phyloP scores from a whole-genome alignment of 108 stramenopile genomes.

The Parietichytrium sp. region DNA sequence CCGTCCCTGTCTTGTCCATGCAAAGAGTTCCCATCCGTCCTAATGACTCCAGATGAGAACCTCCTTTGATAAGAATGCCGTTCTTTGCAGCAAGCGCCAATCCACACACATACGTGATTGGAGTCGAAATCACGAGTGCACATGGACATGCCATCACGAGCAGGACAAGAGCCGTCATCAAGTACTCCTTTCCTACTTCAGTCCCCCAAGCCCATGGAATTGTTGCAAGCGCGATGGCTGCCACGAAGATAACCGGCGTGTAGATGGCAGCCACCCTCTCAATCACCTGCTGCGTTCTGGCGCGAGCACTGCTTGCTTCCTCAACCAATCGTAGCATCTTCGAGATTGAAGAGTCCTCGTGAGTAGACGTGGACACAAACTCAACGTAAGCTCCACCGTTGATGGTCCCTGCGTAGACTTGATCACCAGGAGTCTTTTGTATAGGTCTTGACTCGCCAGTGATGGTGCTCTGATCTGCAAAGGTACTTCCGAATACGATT shows the following conservation, averaged over 20 bases:
- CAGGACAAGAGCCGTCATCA: slow-evolving; percentile 74
- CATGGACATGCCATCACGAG: slow-evolving; percentile 89
- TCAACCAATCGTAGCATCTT: slow-evolving; percentile 21
- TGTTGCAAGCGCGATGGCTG: slow-evolving; percentile 71
- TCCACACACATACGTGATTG: slow-evolving; percentile 82
- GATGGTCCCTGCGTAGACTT: slow-evolving; percentile 76
- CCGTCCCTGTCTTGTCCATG: slow-evolving; percentile 84
- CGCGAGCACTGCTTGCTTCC: not conserved
- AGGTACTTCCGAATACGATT: slow-evolving; percentile 73
- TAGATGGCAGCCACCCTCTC: slow-evolving; percentile 78
- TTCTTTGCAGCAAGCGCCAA: slow-evolving; percentile 77
- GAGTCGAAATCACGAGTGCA: slow-evolving; percentile 84
- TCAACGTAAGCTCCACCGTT: slow-evolving; percentile 73
- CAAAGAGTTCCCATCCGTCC: slow-evolving; percentile 70
- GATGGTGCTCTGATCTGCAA: slow-evolving; percentile 82
- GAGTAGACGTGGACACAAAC: slow-evolving; percentile 68
- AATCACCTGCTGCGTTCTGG: not conserved
- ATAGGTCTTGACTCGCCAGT: slow-evolving; percentile 81
- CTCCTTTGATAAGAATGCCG: slow-evolving; percentile 82
- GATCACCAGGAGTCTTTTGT: slow-evolving; percentile 65
- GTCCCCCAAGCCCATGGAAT: slow-evolving; percentile 73
- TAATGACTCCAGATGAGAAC: slow-evolving; percentile 72
- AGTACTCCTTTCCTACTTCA: slow-evolving; percentile 65
- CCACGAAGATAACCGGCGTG: slow-evolving; percentile 74
- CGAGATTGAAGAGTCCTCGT: slow-evolving; percentile 75